A percentile compares a stretch with the other conserved stretches of the same genome.
Evolutionary conservation across 495 filamentous ascomycete genomes (phyloP).

Genomic region (Trichodelitschia bisporula): DNA sequence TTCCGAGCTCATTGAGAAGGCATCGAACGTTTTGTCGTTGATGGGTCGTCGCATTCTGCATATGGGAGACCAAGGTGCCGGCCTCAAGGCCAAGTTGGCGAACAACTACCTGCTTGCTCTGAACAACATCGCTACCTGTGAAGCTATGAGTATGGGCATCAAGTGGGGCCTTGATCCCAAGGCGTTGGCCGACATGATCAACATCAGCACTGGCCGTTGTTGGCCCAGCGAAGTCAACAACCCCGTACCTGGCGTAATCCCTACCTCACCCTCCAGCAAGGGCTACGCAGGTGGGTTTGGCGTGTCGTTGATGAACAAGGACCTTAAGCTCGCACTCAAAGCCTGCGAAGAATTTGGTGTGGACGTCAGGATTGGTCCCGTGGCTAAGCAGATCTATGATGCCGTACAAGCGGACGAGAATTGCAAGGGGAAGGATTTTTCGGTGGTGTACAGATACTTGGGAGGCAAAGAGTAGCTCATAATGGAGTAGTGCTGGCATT

Average conservation of each 20-base stretch:
- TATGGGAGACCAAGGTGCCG: slow-evolving; percentile 55
- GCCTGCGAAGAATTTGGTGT: slow-evolving; percentile 11
- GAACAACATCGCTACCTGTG: slow-evolving; percentile 76
- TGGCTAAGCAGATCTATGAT: slow-evolving; percentile 15
- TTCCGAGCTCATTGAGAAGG: slow-evolving; percentile 27
- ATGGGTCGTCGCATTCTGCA: slow-evolving; percentile 73
- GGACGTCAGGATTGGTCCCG: slow-evolving; percentile 10
- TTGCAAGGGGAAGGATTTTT: slow-evolving; percentile 18
- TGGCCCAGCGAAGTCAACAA: slow-evolving; percentile 90
- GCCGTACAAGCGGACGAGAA: slow-evolving; percentile 10
- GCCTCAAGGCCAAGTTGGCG: slow-evolving; percentile 65
- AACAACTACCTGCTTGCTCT: slow-evolving; percentile 88
- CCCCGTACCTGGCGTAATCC: slow-evolving; percentile 65
- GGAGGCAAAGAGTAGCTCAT: slow-evolving; percentile 18
- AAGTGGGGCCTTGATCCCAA: slow-evolving; percentile 64
- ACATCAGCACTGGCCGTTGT: slow-evolving; percentile 63
- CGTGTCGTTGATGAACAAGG: slow-evolving; percentile 60
- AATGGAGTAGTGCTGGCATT: no score
- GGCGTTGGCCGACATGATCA: slow-evolving; percentile 55
- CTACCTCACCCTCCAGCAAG: slow-evolving; percentile 41
- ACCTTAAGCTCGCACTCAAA: slow-evolving; percentile 16
- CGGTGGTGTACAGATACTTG: slow-evolving; percentile 18
- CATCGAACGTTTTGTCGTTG: slow-evolving; percentile 36
- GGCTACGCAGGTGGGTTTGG: slow-evolving; percentile 71
- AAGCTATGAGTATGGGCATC: slow-evolving; percentile 82